Evolutionary conservation across 129 eudicot species (phyloP), one percentile per base, ranked within the genome.

Genomic region (Tagetes patula): DNA sequence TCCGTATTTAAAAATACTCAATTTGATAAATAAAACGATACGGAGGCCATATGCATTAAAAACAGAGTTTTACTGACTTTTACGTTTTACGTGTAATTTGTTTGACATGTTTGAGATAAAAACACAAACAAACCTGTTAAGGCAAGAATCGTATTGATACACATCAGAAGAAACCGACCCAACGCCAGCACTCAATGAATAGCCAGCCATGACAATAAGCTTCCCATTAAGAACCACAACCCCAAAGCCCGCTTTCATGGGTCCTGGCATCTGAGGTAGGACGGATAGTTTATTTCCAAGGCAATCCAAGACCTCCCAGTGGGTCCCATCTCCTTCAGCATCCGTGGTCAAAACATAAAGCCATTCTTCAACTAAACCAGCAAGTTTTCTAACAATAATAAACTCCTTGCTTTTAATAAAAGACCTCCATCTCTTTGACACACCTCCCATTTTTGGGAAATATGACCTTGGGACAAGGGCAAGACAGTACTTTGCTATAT

Each of bases 291-390:
- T 84, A 55, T 72, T 43, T 63, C 99, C 97, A 20, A 74, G 77
- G 79, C 89, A 85, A 90, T 94, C 97, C 72, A 90, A 80, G 67
- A 90, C 99, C 83, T 94, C 97, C 99, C 99, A 94, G 27, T 69
- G 96, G 85, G 89, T 84, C 80, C 85, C 89, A 3, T 81, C 85
- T 48, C 96, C 97, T 78, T 86, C 96, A 72, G 77, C 79, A 67
- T 77, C 90, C 71, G 69, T 63, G 4, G 87, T 90, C 73, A 94
- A 68, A 53, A 94, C 80, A 78, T 94, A 94, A 27, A 94, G 88
- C 99, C 99, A 94, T 58, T 90, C 99, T 70, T 94, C 94, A 33
- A 90, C 82, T 73, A 80, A 47, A 33, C 99, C 99, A 67, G 96
- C 97, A 80, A 86, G 84, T 75, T 78, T 90, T 13, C 97, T 71